These are phyloP conservation scores for Fusarium sp. DNA, from an alignment of 2,329 filamentous ascomycete species.

Conservation along the genomic window DNA sequence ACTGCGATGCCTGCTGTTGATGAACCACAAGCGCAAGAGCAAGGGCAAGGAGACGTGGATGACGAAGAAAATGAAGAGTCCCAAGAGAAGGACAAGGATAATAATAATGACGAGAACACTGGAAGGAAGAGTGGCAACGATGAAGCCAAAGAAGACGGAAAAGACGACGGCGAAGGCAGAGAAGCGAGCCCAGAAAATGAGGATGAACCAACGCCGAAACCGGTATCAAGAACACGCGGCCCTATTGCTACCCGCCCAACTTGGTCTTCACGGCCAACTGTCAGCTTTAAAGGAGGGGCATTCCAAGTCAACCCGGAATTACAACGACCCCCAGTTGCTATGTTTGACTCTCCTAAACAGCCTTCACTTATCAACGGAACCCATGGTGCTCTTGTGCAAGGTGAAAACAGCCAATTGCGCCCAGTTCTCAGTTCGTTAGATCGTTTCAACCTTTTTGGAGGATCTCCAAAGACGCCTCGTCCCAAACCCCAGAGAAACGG, in stretches of 20 bases:
- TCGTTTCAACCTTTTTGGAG: constrained; percentile 19
- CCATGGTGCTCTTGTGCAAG: constrained; percentile 42
- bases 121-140: neutral
- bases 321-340: constrained; percentile 39
- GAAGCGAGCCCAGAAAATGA: constrained; percentile 3
- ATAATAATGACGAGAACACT: neutral
- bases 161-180: neutral
- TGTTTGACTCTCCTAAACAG: constrained; percentile 33
- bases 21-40: constrained; percentile 1
- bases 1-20: neutral
- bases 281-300: constrained; percentile 39
- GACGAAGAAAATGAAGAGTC: constrained; percentile 1
- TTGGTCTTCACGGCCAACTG: constrained; percentile 37
- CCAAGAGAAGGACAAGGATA: neutral
- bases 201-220: constrained; percentile 3
- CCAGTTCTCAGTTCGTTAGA: constrained; percentile 37
- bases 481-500: constrained; percentile 21
- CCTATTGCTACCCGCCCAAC: constrained; percentile 33
- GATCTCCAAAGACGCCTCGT: constrained; percentile 24
- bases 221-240: constrained; percentile 25
- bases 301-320: constrained; percentile 42
- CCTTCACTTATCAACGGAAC: constrained; percentile 15
- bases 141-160: neutral
- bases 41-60: neutral
- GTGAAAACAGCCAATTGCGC: constrained; percentile 35